These are phyloP conservation scores for Ceratocystis eucalypticola DNA, from an alignment of 2,329 filamentous ascomycete species.

Conservation along the genomic window DNA sequence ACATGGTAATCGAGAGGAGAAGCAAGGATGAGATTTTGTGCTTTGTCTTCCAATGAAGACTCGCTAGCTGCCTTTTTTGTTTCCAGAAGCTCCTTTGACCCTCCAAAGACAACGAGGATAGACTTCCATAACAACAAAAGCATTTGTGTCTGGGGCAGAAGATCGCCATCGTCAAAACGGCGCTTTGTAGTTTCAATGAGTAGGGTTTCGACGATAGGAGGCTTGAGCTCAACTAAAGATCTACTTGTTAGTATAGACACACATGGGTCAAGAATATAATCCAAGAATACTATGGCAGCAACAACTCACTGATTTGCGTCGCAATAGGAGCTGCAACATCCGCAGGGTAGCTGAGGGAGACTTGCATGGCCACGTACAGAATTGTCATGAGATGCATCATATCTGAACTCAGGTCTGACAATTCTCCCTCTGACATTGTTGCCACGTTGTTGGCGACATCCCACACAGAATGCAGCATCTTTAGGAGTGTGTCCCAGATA, in stretches of 20 bases:
- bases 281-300: neutral
- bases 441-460: constrained; percentile 26
- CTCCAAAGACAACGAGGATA: constrained; percentile 72
- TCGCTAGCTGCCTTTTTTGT: constrained; percentile 62
- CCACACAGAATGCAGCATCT: constrained; percentile 36
- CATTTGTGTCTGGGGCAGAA: constrained; percentile 52
- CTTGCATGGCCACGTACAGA: constrained; percentile 47
- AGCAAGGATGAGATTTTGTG: constrained; percentile 72
- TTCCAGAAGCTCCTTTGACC: constrained; percentile 55
- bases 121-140: constrained; percentile 87
- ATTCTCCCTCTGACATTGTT: constrained; percentile 13
- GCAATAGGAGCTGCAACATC: constrained; percentile 35
- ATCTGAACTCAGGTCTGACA: constrained; percentile 43
- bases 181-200: constrained; percentile 54
- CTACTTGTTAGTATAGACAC: constrained; percentile 20
- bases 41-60: constrained; percentile 42
- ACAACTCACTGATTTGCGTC: constrained; percentile 37
- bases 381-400: constrained; percentile 50
- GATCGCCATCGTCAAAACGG: constrained; percentile 57
- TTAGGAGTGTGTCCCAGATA: constrained; percentile 39
- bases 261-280: too few relatives aligned
- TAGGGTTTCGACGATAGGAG: constrained; percentile 57
- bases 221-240: constrained; percentile 42
- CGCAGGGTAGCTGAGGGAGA: constrained; percentile 36
- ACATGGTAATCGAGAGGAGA: constrained; percentile 92